A percentile compares a stretch with the other conserved stretches of the same genome.
Evolutionary conservation across 2,329 filamentous ascomycete species (phyloP).

Genomic region (Hymenoscyphus salicellus): DNA sequence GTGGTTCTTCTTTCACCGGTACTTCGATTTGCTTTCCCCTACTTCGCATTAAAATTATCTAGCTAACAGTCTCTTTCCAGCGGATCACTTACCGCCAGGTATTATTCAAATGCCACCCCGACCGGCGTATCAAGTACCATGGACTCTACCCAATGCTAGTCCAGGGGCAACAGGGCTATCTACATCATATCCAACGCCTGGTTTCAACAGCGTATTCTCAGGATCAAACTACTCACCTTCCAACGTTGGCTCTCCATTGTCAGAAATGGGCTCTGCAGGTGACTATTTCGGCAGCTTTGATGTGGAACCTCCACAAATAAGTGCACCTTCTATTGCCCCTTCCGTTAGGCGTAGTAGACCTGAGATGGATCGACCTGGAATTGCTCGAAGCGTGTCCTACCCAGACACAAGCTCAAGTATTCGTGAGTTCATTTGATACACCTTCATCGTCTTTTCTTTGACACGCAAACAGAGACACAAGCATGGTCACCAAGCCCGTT

Average conservation of each 20-base stretch:
- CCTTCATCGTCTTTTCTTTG: not conserved
- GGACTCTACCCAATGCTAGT: constrained; percentile 8
- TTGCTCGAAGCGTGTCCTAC: constrained; percentile 22
- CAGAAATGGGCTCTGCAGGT: constrained; percentile 10
- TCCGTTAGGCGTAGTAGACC: not conserved
- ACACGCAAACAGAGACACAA: constrained; percentile 10
- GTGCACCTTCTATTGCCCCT: not conserved
- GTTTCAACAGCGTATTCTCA: constrained; percentile 10
- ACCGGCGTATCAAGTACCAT: not conserved
- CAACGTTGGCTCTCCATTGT: constrained; percentile 4
- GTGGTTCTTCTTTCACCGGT: not conserved
- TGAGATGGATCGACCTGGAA: constrained; percentile 9
- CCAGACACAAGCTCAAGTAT: constrained; percentile 12
- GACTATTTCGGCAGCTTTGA: constrained; percentile 10
- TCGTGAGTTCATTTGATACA: constrained; percentile 6
- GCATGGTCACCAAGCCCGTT: constrained; percentile 14
- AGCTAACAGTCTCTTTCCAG: not conserved
- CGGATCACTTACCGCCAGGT: not conserved
- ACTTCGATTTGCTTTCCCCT: not conserved
- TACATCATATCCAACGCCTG: constrained; percentile 8
- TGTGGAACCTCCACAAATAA: not conserved
- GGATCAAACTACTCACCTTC: constrained; percentile 9
- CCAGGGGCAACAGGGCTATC: constrained; percentile 4
- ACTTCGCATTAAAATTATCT: not conserved
- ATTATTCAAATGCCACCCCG: constrained; percentile 5